Evolutionary conservation across 1,139 yeast genomes (phyloP).

Genomic region (Keqinozyma sinolaborantium): DNA sequence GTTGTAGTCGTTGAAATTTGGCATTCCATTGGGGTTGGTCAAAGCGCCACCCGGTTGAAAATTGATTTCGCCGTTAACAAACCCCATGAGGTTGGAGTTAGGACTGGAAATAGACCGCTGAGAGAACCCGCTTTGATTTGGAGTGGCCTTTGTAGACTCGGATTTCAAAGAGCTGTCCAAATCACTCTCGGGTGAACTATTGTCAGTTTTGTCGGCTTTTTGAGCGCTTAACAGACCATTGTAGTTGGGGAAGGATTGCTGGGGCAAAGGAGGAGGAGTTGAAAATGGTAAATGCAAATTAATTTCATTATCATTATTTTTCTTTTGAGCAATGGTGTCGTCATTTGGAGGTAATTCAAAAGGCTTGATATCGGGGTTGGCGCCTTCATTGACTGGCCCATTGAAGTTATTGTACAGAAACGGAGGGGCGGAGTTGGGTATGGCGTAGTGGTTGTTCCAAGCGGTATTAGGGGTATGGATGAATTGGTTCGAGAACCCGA

Average conservation of each 20-base stretch:
- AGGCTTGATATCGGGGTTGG: constrained; percentile 16
- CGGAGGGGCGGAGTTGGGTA: constrained; percentile 39
- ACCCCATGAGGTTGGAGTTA: neutral
- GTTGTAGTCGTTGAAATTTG: neutral
- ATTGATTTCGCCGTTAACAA: neutral
- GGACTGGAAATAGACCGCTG: constrained; percentile 7
- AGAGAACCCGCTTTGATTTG: constrained; percentile 4
- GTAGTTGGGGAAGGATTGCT: constrained; percentile 4
- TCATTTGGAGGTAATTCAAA: constrained; percentile 30
- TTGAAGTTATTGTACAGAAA: constrained; percentile 17
- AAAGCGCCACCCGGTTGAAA: neutral
- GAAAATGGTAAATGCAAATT: constrained; percentile 21
- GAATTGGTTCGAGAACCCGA: constrained; percentile 8
- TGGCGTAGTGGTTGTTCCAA: constrained; percentile 23
- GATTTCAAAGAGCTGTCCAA: constrained; percentile 9
- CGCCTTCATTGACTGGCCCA: constrained; percentile 5
- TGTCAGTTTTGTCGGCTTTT: constrained; percentile 1
- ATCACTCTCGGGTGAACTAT: constrained; percentile 13
- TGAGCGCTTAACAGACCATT: too few relatives aligned
- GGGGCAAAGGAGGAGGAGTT: constrained; percentile 21
- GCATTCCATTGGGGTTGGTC: neutral
- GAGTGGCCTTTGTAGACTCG: constrained; percentile 7
- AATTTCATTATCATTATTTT: constrained; percentile 8
- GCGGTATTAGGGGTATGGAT: constrained; percentile 20
- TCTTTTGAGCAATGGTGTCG: constrained; percentile 11